phyloP scores from a whole-genome alignment of 2,329 filamentous ascomycete species.

The Moelleriella libera region DNA sequence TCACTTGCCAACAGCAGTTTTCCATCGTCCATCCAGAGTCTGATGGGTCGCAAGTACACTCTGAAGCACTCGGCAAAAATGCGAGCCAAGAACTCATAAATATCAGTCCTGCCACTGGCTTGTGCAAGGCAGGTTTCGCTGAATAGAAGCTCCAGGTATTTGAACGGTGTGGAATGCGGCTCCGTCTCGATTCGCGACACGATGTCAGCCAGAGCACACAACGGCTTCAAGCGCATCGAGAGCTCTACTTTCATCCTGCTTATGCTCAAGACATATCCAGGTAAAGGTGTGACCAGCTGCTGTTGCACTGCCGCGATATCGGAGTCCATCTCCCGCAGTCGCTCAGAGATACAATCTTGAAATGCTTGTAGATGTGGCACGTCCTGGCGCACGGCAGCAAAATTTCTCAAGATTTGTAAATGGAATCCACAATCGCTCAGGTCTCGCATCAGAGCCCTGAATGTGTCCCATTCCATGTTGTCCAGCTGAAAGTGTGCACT shows the following conservation, averaged over 20 bases:
- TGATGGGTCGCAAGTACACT: constrained; percentile 68
- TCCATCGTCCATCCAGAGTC: constrained; percentile 74
- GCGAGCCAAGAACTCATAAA: constrained; percentile 49
- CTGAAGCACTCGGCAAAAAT: constrained; percentile 73
- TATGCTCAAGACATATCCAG: constrained; percentile 51
- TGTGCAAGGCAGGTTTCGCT: constrained; percentile 57
- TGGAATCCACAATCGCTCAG: constrained; percentile 33
- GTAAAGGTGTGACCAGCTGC: constrained; percentile 37
- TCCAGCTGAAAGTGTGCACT: constrained; percentile 29
- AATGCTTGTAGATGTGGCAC: constrained; percentile 57
- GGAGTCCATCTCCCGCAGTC: constrained; percentile 43
- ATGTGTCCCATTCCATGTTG: constrained; percentile 34
- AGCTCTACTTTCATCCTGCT: constrained; percentile 46
- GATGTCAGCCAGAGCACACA: constrained; percentile 47
- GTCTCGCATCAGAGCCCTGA: constrained; percentile 30
- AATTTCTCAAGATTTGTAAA: constrained; percentile 29
- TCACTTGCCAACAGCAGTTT: constrained; percentile 50
- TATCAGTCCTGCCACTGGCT: constrained; percentile 45
- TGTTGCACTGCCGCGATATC: constrained; percentile 45
- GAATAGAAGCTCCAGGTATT: constrained; percentile 68
- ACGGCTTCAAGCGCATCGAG: constrained; percentile 32
- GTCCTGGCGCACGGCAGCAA: constrained; percentile 26
- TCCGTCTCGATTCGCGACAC: constrained; percentile 41
- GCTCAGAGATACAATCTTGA: constrained; percentile 43
- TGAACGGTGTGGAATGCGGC: constrained; percentile 42